Conservation (phyloP, 805 yeast genomes). For the Saccharomycopsis sp. region DNA sequence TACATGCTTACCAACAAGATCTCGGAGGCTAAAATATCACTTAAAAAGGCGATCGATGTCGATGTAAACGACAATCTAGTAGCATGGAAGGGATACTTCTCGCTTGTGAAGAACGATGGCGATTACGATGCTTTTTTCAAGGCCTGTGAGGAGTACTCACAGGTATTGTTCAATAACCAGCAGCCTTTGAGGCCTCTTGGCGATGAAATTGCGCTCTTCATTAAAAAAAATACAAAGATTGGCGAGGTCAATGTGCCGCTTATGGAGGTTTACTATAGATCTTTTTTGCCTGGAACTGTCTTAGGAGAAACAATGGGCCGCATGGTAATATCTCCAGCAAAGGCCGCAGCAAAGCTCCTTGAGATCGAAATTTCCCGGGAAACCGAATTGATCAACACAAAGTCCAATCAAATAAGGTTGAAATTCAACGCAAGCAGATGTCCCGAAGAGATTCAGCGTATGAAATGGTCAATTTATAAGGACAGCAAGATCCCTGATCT, state of each 20-base stretch:
- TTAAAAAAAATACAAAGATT: slow-evolving; percentile 28
- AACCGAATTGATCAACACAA: slow-evolving; percentile 33
- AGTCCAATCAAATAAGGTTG: slow-evolving; percentile 42
- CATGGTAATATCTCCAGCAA: slow-evolving; percentile 40
- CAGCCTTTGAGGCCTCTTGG: slow-evolving; percentile 29
- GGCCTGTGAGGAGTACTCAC: slow-evolving; percentile 39
- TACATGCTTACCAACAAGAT: slow-evolving; percentile 38
- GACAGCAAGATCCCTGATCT: slow-evolving; percentile 46
- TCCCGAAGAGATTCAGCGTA: slow-evolving; percentile 32
- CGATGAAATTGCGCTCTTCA: slow-evolving; percentile 40
- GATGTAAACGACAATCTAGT: slow-evolving; percentile 41
- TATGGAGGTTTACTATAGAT: slow-evolving; percentile 41
- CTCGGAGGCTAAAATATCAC: slow-evolving; percentile 36
- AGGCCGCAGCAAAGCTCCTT: slow-evolving; percentile 39
- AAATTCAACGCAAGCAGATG: slow-evolving; percentile 39
- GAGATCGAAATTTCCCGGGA: slow-evolving; percentile 37
- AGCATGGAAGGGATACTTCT: slow-evolving; percentile 80
- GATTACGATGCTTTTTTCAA: slow-evolving; percentile 40
- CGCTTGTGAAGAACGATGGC: slow-evolving; percentile 33
- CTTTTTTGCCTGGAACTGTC: slow-evolving; percentile 48
- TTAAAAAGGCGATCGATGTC: slow-evolving; percentile 42
- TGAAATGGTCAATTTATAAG: slow-evolving; percentile 38
- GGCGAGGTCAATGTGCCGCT: slow-evolving; percentile 26
- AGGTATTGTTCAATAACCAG: slow-evolving; percentile 35
- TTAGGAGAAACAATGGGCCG: slow-evolving; percentile 48